A percentile compares a stretch with the other conserved stretches of the same genome.
These are phyloP conservation scores for Capsicum pubescens DNA, from an alignment of 257 asterid species.

Conservation along the genomic window DNA sequence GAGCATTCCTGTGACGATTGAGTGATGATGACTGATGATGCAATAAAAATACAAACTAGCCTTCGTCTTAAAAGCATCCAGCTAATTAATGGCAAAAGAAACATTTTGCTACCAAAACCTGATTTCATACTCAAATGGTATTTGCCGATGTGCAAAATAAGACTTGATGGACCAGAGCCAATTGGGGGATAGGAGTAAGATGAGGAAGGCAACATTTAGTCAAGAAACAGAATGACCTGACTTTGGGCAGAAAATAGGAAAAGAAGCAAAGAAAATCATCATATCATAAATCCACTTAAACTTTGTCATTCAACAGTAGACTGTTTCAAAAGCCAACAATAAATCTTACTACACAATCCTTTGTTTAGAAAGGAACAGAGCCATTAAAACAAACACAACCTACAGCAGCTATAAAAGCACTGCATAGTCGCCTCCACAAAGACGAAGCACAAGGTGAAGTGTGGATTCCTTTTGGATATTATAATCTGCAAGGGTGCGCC, in stretches of 20 bases:
- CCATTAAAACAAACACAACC: neutral
- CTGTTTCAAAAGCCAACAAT: neutral
- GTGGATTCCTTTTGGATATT: slow-evolving; percentile 1
- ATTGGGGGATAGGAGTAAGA: neutral
- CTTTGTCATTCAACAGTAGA: neutral
- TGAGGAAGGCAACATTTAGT: neutral
- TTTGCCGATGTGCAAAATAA: too few species aligned
- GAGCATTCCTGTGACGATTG: too few species aligned
- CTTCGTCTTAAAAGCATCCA: neutral
- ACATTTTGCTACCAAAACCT: neutral
- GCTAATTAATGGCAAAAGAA: neutral
- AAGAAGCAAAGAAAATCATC: neutral
- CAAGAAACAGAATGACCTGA: neutral
- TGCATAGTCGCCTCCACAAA: neutral
- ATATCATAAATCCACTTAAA: neutral
- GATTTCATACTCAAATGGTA: too few species aligned
- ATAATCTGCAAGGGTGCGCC: neutral
- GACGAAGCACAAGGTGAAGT: neutral
- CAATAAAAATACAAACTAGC: neutral
- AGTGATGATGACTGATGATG: neutral
- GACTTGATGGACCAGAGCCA: too few species aligned
- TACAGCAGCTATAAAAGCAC: neutral
- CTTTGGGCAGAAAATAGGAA: neutral
- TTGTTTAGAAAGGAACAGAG: neutral
- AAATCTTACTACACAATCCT: neutral